Conservation (phyloP, 1,284 basidiomycete species). For the Golubevia sp. region DNA sequence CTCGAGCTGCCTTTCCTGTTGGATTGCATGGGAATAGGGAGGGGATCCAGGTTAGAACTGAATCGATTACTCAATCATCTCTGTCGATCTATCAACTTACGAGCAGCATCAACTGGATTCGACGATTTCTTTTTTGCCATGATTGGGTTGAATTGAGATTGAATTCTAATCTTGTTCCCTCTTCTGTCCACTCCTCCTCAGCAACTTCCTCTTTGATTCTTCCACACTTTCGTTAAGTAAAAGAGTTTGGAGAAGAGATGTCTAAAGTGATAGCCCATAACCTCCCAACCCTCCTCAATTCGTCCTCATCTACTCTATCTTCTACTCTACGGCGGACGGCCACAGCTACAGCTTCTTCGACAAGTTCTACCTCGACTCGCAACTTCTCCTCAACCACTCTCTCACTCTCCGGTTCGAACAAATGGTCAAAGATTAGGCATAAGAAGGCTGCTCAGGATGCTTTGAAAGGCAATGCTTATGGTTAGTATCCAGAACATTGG, state of each 20-base stretch:
- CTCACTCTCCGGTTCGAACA: not conserved
- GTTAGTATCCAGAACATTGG: too few relatives aligned
- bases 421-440: constrained; percentile 26
- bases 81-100: constrained; percentile 10
- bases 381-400: not conserved
- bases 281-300: too few relatives aligned
- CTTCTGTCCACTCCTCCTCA: too few relatives aligned
- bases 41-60: not conserved
- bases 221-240: too few relatives aligned
- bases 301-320: too few relatives aligned
- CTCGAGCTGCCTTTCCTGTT: constrained; percentile 21
- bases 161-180: too few relatives aligned
- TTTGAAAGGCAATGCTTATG: constrained; percentile 6
- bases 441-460: constrained; percentile 23
- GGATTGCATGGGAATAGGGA: not conserved
- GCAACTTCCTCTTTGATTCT: too few relatives aligned
- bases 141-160: not conserved
- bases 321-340: too few relatives aligned
- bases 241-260: too few relatives aligned
- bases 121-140: constrained; percentile 29
- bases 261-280: too few relatives aligned
- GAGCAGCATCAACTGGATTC: constrained; percentile 44
- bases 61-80: not conserved
- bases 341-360: too few relatives aligned
- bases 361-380: not conserved